Conservation (phyloP, 1,284 basidiomycete species). For the Peniophora sp. region DNA sequence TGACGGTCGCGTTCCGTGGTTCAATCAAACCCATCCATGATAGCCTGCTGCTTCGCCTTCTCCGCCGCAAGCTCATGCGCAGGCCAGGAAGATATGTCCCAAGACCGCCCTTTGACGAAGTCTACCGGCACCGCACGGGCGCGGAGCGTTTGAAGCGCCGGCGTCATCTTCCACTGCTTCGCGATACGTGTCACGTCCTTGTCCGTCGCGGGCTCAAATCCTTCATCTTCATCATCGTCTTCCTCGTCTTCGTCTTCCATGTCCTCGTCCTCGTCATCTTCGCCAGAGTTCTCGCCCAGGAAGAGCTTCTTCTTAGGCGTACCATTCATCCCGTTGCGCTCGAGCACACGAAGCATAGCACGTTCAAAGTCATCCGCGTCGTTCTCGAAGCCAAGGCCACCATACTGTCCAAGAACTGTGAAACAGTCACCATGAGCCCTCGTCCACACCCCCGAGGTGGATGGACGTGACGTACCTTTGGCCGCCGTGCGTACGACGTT, state of each 20-base stretch:
- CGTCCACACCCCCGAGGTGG: neutral
- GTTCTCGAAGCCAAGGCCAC: neutral
- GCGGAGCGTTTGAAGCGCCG: neutral
- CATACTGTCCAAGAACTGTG: neutral
- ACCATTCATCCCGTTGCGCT: neutral
- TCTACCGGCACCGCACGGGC: neutral
- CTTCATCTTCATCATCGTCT: neutral
- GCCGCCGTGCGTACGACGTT: neutral
- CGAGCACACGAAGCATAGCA: neutral
- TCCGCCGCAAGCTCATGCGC: neutral
- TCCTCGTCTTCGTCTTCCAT: neutral
- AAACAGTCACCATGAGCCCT: neutral
- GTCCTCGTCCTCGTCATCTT: neutral
- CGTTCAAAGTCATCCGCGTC: neutral
- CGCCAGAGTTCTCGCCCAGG: neutral
- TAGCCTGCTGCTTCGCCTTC: neutral
- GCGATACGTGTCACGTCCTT: neutral
- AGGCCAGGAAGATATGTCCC: neutral
- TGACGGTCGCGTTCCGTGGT: too few species aligned
- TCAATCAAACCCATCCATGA: too few species aligned
- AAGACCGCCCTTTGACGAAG: neutral
- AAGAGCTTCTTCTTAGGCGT: neutral
- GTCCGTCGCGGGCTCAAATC: neutral
- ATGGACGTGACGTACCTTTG: neutral
- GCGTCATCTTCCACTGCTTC: neutral